Percentiles rank a stretch among this genome's conserved stretches.
These are phyloP conservation scores for Eucommia ulmoides DNA, from an alignment of 257 asterid genomes.

Conservation along the genomic window DNA sequence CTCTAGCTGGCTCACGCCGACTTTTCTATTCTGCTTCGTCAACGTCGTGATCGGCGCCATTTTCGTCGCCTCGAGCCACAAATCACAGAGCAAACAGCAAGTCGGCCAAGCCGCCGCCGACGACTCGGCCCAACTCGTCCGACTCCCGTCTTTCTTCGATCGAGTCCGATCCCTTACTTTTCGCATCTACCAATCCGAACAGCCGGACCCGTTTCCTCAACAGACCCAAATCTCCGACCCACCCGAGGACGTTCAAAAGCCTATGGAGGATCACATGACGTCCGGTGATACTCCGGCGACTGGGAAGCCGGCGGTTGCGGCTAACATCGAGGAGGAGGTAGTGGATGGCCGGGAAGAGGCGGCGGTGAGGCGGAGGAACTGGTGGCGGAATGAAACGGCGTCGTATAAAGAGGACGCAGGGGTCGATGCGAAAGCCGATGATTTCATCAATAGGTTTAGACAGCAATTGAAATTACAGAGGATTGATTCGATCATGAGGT, in stretches of 20 bases:
- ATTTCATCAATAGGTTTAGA: neutral
- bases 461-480: neutral
- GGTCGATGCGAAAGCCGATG: neutral
- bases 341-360: neutral
- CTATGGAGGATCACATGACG: neutral
- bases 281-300: neutral
- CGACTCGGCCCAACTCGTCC: neutral
- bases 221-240: too few relatives aligned
- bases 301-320: too few relatives aligned
- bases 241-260: neutral
- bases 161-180: neutral
- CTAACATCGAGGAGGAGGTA: neutral
- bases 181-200: neutral
- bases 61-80: neutral
- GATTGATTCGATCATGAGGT: neutral
- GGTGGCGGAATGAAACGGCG: neutral
- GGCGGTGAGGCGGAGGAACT: neutral
- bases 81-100: neutral
- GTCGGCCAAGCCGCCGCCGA: neutral
- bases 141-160: neutral
- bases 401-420: neutral
- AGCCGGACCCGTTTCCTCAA: too few relatives aligned
- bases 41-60: neutral
- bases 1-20: neutral
- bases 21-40: neutral